Percentiles rank a stretch among this genome's conserved stretches.
Conservation (phyloP, 176 grass and related monocot genomes). For the Aegilops longissima region DNA sequence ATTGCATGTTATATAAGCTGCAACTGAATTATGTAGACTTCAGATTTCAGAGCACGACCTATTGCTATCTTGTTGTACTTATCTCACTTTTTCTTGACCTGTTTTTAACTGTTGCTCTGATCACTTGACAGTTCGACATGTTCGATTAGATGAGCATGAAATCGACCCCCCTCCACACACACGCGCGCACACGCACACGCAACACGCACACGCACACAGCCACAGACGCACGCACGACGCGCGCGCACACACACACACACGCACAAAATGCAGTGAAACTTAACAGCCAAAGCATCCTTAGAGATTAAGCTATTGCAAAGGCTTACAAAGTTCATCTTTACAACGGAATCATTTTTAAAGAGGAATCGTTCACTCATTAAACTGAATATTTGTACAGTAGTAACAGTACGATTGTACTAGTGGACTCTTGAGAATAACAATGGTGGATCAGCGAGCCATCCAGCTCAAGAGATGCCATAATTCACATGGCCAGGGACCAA, state of each 20-base stretch:
- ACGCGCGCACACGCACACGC: too few relatives aligned
- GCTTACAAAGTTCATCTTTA: background rate
- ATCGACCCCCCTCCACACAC: too few relatives aligned
- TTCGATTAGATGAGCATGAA: background rate
- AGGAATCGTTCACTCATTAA: background rate
- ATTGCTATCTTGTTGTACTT: background rate
- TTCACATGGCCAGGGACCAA: slow-evolving; percentile 16
- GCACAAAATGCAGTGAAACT: background rate
- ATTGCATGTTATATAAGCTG: background rate
- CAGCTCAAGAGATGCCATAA: background rate
- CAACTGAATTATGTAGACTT: background rate
- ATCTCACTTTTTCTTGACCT: background rate
- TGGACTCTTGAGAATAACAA: background rate
- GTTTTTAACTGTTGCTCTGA: background rate
- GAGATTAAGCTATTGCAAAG: background rate
- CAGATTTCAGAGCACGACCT: background rate
- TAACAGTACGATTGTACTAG: background rate
- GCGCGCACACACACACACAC: too few relatives aligned
- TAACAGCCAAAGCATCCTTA: background rate
- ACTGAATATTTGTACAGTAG: background rate
- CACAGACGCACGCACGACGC: too few relatives aligned
- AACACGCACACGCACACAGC: too few relatives aligned
- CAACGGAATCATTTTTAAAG: background rate
- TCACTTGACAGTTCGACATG: background rate
- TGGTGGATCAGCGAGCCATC: background rate